phyloP scores from a whole-genome alignment of 768 basidiomycete species.

The Coprinopsis cinerea region DNA sequence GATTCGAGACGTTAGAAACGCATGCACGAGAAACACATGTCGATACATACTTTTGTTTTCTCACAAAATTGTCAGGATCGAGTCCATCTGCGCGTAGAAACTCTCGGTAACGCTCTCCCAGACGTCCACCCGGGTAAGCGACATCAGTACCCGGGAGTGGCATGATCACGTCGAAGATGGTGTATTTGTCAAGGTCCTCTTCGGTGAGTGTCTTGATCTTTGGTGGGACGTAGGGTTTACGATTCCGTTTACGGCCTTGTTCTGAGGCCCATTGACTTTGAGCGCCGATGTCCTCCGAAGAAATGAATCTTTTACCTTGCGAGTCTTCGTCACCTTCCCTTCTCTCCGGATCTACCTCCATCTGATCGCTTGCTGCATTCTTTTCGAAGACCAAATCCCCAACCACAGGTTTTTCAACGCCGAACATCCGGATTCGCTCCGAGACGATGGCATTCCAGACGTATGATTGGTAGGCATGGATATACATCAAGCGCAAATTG shows the following conservation, averaged over 20 bases:
- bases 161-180: slow-evolving; percentile 94
- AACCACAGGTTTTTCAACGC: slow-evolving; percentile 64
- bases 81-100: slow-evolving; percentile 83
- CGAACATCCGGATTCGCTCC: slow-evolving; percentile 79
- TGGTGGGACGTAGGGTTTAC: slow-evolving; percentile 58
- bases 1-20: slow-evolving; percentile 4
- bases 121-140: slow-evolving; percentile 79
- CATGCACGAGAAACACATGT: not conserved
- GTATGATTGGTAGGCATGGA: slow-evolving; percentile 98
- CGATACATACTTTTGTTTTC: slow-evolving; percentile 75
- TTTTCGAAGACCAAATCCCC: slow-evolving; percentile 89
- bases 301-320: no score
- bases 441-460: slow-evolving; percentile 98
- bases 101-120: slow-evolving; percentile 83
- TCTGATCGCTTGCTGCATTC: slow-evolving; percentile 26
- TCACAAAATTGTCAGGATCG: slow-evolving; percentile 82
- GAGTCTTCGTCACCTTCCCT: slow-evolving; percentile 28
- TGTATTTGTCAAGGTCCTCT: slow-evolving; percentile 73
- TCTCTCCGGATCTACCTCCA: no score
- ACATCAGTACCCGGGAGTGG: slow-evolving; percentile 96
- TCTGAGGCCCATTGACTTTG: no score
- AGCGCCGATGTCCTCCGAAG: no score
- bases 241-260: slow-evolving; percentile 25
- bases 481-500: slow-evolving; percentile 94
- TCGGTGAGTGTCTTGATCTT: slow-evolving; percentile 74